These are phyloP conservation scores for Daedaleopsis nitida DNA, from an alignment of 768 basidiomycete genomes.

Conservation along the genomic window DNA sequence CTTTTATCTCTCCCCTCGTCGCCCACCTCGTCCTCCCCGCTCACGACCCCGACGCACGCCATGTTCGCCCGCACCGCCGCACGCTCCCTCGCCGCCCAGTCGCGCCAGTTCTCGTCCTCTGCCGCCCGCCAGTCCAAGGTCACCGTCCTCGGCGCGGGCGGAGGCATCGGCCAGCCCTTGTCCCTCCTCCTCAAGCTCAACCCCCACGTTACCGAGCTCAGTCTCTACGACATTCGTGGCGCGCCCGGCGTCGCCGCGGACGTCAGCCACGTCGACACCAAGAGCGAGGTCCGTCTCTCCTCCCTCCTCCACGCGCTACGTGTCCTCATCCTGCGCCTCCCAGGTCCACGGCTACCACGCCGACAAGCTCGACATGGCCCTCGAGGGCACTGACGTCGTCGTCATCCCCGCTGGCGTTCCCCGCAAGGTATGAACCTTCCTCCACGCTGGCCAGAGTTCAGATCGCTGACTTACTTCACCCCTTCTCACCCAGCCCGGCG, in stretches of 20 bases:
- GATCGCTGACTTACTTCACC: conserved; percentile 30
- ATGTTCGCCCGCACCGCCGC: conserved; percentile 72
- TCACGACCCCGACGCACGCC: conserved; percentile 17
- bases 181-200: conserved; percentile 93
- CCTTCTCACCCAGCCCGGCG: conserved; percentile 64
- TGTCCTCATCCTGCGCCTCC: not conserved
- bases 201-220: conserved; percentile 83
- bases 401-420: conserved; percentile 99
- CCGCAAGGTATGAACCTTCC: conserved; percentile 72
- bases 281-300: conserved; percentile 62
- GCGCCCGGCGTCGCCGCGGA: conserved; percentile 98
- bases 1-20: conserved; percentile 10
- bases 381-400: conserved; percentile 88
- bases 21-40: conserved; percentile 1
- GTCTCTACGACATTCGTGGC: conserved; percentile 92
- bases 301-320: not conserved
- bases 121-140: conserved; percentile 79
- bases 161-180: conserved; percentile 98
- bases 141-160: conserved; percentile 96
- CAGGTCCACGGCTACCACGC: conserved; percentile 82
- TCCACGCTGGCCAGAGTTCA: not conserved
- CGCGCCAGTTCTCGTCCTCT: conserved; percentile 78
- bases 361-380: conserved; percentile 86
- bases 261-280: conserved; percentile 91
- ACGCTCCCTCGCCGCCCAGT: conserved; percentile 54